Percentiles rank a stretch among this genome's conserved stretches.
phyloP scores from a whole-genome alignment of 2,329 filamentous ascomycete genomes.

The Sporothrix curviconia region DNA sequence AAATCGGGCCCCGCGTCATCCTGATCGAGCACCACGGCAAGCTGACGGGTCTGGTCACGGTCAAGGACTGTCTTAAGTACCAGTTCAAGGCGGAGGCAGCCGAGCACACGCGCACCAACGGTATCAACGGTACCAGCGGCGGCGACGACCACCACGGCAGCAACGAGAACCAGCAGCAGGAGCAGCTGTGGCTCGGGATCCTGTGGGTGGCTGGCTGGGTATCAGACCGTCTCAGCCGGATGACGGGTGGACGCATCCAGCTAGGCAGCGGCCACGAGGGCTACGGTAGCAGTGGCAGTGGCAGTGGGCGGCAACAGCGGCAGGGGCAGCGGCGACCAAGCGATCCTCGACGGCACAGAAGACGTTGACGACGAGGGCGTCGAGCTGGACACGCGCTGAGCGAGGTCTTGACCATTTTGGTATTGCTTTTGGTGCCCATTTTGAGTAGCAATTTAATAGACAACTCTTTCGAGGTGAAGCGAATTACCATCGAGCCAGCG shows the following conservation, averaged over 20 bases:
- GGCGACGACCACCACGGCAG: slow-evolving; percentile 41
- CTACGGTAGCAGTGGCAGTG: slow-evolving; percentile 21
- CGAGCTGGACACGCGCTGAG: slow-evolving; percentile 31
- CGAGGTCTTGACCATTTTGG: neutral
- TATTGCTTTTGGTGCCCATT: no score
- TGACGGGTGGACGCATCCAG: slow-evolving; percentile 51
- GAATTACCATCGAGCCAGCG: no score
- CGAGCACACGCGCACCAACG: slow-evolving; percentile 53
- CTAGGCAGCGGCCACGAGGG: slow-evolving; percentile 35
- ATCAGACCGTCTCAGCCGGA: slow-evolving; percentile 43
- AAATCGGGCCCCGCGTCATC: slow-evolving; percentile 86
- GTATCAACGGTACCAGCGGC: slow-evolving; percentile 44
- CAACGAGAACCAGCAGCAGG: slow-evolving; percentile 56
- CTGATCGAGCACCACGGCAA: slow-evolving; percentile 84
- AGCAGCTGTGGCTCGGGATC: slow-evolving; percentile 57
- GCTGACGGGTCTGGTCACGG: slow-evolving; percentile 79
- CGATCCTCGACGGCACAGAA: slow-evolving; percentile 46
- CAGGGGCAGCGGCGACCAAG: slow-evolving; percentile 23
- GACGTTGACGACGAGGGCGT: slow-evolving; percentile 41
- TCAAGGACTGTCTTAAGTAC: slow-evolving; percentile 95
- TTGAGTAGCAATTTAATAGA: no score
- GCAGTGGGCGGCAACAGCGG: slow-evolving; percentile 21
- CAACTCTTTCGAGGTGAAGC: no score
- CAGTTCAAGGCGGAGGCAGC: slow-evolving; percentile 93
- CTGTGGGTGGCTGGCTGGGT: slow-evolving; percentile 51